Evolutionary conservation across 2,329 filamentous ascomycete genomes (phyloP).

Genomic region (Scedosporium boydii): DNA sequence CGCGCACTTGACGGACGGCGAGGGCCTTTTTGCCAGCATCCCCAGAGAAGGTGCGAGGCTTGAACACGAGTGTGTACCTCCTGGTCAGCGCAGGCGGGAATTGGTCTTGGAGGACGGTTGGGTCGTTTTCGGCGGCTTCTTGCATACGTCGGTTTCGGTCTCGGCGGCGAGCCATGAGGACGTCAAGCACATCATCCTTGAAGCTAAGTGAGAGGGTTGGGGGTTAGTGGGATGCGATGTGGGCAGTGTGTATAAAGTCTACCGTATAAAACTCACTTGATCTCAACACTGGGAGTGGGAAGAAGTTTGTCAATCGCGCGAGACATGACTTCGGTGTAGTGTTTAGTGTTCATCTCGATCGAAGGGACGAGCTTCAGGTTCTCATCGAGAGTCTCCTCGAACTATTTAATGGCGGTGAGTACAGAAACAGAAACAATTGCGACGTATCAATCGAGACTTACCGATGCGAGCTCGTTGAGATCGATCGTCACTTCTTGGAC

Average conservation of each 20-base stretch:
- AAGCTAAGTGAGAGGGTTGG: conserved; percentile 48
- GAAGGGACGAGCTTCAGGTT: conserved; percentile 69
- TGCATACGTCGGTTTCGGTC: conserved; percentile 72
- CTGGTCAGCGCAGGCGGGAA: conserved; percentile 90
- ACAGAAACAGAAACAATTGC: neutral
- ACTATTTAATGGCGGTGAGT: conserved; percentile 38
- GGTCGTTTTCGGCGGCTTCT: conserved; percentile 58
- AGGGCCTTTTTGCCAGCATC: conserved; percentile 56
- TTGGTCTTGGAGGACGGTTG: conserved; percentile 58
- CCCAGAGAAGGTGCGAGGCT: conserved; percentile 67
- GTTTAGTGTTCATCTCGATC: conserved; percentile 83
- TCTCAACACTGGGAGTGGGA: conserved; percentile 66
- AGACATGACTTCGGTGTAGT: conserved; percentile 89
- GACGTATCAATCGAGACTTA: conserved; percentile 28
- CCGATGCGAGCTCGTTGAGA: conserved; percentile 73
- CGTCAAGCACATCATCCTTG: conserved; percentile 95
- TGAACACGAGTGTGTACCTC: conserved; percentile 93
- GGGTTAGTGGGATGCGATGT: neutral
- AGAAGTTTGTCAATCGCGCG: conserved; percentile 80
- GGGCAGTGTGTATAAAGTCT: neutral
- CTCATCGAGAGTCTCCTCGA: conserved; percentile 61
- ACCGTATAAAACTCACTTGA: conserved; percentile 47
- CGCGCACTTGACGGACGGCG: conserved; percentile 87
- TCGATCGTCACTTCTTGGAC: conserved; percentile 74
- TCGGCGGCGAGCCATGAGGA: conserved; percentile 87